Base-by-base conservation (phyloP, 129 eudicot species). In the Oenanthe sinensis region DNA sequence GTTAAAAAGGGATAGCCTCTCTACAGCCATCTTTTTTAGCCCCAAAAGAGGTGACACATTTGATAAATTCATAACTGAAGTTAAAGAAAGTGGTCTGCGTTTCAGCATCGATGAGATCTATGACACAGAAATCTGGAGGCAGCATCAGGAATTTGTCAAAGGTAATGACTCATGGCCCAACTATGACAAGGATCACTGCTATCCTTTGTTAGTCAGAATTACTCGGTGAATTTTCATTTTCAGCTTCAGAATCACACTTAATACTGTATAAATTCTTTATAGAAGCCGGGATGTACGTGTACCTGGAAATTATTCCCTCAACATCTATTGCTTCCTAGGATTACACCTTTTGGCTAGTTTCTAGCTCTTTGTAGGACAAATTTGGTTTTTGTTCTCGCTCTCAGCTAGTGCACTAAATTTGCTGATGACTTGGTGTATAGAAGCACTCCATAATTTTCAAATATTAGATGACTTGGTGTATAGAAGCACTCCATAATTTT, bases 121-220 rank as follows among this genome's bases (percentile, higher is more conserved):
- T 74, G 91, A 91, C 81, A 28, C 83, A 50, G 84, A 86, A 81
- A 84, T 86, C 77, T 91, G 90, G 84, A 83, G 80, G 71, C 84
- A 84, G 42, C 93, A 89, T 83, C 77, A 81, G 82, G 83, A 75
- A 22, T 84, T 86, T 42, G 76, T 86, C 52, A 28, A 82, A 15
- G 90, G 85, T 17, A 83, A 87, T 40, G 79, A 79, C 46, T 74
- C 81, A 1, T 96, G 99, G 99, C 96, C 97, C 65, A 92, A 90
- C 89, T 96, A 96, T 72, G 97, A 90, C 55, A 79, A 85, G 68
- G 95, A 92, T 80, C 99, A 96, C 77, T 96, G 99, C 81, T 96
- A 96, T 84, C 99, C 99, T 15, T 86, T 90, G 63, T 77, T 96
- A 84, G 45, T 88, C 80, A 87, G 70, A 63, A 83, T 94, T 45